Evolutionary conservation across 345 rosid species (phyloP).

Genomic region (Camelina neglecta): DNA sequence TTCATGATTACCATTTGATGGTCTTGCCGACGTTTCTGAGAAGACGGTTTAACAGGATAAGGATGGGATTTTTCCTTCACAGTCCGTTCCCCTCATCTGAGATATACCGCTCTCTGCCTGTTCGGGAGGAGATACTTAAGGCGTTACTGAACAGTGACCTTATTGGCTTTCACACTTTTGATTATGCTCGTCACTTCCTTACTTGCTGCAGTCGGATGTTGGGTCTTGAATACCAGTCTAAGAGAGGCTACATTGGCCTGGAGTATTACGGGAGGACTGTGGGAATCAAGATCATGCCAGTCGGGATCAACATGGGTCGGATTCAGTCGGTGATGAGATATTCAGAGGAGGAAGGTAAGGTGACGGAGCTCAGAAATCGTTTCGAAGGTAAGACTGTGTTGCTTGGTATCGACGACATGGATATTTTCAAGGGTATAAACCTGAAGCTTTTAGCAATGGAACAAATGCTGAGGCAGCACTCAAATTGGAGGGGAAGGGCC

Average conservation of each 20-base stretch:
- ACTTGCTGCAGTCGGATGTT: conserved; percentile 51
- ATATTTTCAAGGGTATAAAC: conserved; percentile 49
- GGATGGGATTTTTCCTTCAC: conserved; percentile 51
- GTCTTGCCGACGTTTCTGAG: conserved; percentile 47
- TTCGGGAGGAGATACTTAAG: conserved; percentile 50
- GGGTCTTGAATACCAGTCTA: conserved; percentile 50
- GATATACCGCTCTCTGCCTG: conserved; percentile 49
- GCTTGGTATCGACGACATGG: conserved; percentile 51
- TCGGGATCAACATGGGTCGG: conserved; percentile 49
- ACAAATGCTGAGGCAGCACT: conserved; percentile 47
- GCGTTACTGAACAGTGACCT: conserved; percentile 49
- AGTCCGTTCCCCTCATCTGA: conserved; percentile 50
- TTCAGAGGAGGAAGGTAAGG: conserved; percentile 47
- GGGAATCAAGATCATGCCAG: conserved; percentile 53
- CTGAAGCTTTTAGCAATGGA: conserved; percentile 51
- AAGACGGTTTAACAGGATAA: conserved; percentile 47
- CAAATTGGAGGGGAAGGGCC: conserved; percentile 50
- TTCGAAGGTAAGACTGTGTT: conserved; percentile 48
- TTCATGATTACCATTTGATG: conserved; percentile 52
- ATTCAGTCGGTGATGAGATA: conserved; percentile 49
- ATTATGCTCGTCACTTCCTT: conserved; percentile 78
- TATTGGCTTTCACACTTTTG: conserved; percentile 63
- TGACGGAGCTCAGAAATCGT: conserved; percentile 44
- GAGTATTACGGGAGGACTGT: conserved; percentile 51
- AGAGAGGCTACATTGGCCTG: conserved; percentile 51